Evolutionary conservation across 352 stramenopile genomes (phyloP).

Genomic region (Pythium rishiriense): DNA sequence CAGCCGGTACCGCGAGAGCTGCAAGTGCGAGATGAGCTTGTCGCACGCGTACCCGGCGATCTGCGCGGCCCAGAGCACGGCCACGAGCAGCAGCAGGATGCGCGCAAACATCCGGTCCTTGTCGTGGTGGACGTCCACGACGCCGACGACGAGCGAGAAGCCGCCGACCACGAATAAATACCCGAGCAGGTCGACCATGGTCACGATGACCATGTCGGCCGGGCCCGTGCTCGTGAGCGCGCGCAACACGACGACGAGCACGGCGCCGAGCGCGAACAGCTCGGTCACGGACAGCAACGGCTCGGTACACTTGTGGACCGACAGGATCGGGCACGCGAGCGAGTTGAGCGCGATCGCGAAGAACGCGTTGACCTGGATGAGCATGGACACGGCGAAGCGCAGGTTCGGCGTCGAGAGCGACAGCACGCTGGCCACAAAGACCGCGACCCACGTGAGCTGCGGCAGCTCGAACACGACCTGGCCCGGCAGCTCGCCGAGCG

Average conservation of each 20-base stretch:
- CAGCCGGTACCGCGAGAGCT: slow-evolving; percentile 41
- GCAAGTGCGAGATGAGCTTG: slow-evolving; percentile 55
- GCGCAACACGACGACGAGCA: slow-evolving; percentile 19
- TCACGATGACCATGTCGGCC: slow-evolving; percentile 28
- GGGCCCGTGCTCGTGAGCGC: slow-evolving; percentile 21
- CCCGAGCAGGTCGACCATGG: slow-evolving; percentile 23
- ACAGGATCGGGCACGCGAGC: slow-evolving; percentile 33
- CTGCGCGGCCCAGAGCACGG: slow-evolving; percentile 46
- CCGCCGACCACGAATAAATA: slow-evolving; percentile 27
- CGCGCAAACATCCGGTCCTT: slow-evolving; percentile 33
- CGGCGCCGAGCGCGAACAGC: slow-evolving; percentile 19
- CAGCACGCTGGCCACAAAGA: slow-evolving; percentile 35
- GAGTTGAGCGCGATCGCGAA: slow-evolving; percentile 77
- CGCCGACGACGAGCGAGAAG: slow-evolving; percentile 37
- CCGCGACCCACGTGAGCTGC: slow-evolving; percentile 25
- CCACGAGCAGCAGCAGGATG: slow-evolving; percentile 43
- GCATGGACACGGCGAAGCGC: slow-evolving; percentile 64
- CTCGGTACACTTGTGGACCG: slow-evolving; percentile 14
- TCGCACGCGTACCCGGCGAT: slow-evolving; percentile 46
- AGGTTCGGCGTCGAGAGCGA: slow-evolving; percentile 65
- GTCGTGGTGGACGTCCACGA: slow-evolving; percentile 43
- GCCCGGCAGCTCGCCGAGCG: slow-evolving; percentile 12
- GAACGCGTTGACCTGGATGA: slow-evolving; percentile 59
- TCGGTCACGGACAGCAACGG: slow-evolving; percentile 16
- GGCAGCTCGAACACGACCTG: slow-evolving; percentile 16